These are phyloP conservation scores for Fusarium domesticum DNA, from an alignment of 2,329 filamentous ascomycete genomes.

Conservation along the genomic window DNA sequence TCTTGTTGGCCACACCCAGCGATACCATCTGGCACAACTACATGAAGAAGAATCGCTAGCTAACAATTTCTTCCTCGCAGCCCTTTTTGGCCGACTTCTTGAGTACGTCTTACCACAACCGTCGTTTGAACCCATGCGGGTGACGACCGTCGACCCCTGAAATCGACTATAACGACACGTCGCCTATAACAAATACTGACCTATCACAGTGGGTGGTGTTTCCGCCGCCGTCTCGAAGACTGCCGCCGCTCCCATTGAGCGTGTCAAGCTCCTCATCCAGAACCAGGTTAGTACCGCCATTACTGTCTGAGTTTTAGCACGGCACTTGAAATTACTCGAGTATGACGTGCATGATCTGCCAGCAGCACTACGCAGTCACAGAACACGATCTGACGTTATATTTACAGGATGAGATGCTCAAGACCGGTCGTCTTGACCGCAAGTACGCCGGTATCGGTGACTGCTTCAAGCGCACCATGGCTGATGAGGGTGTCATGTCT, in stretches of 20 bases:
- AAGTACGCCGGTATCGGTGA: slow-evolving; percentile 93
- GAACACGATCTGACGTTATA: too few species aligned
- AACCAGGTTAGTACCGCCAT: slow-evolving; percentile 77
- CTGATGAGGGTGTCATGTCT: slow-evolving; percentile 88
- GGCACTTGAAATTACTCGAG: neutral
- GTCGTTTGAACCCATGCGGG: too few species aligned
- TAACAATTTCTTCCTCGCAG: slow-evolving; percentile 44
- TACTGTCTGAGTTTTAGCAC: neutral
- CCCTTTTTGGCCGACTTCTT: slow-evolving; percentile 98
- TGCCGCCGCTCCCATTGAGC: slow-evolving; percentile 98
- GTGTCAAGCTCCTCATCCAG: slow-evolving; percentile 99
- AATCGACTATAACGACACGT: slow-evolving; percentile 5
- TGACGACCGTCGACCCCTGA: neutral
- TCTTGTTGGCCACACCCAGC: slow-evolving; percentile 5
- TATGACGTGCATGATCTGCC: neutral
- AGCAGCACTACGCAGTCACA: neutral
- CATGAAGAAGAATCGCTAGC: slow-evolving; percentile 8
- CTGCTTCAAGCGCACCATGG: slow-evolving; percentile 91
- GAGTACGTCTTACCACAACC: slow-evolving; percentile 65
- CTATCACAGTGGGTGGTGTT: slow-evolving; percentile 88
- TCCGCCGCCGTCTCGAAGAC: slow-evolving; percentile 99
- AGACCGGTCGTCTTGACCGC: slow-evolving; percentile 95
- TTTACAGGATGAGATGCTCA: slow-evolving; percentile 99
- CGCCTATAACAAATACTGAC: slow-evolving; percentile 17
- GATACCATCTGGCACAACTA: neutral